Evolutionary conservation across 768 basidiomycete genomes (phyloP).

Genomic region (Hirschioporus abietinus): DNA sequence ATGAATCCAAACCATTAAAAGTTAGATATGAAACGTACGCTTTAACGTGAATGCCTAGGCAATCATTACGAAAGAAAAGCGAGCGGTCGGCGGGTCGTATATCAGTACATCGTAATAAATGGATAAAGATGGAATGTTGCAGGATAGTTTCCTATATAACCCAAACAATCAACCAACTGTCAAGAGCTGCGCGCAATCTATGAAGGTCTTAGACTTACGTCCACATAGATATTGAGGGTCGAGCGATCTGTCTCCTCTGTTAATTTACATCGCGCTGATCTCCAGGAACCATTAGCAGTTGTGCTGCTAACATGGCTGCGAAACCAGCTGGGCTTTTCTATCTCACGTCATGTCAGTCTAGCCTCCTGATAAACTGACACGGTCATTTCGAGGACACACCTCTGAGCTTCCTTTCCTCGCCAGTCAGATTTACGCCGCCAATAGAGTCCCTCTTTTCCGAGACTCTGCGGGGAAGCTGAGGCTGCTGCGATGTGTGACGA

Average conservation of each 20-base stretch:
- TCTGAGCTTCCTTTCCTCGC: constrained; percentile 5
- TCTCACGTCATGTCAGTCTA: constrained; percentile 1
- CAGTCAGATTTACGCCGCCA: constrained; percentile 6
- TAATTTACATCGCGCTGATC: constrained; percentile 66
- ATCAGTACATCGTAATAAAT: constrained; percentile 73
- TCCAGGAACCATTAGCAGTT: constrained; percentile 53
- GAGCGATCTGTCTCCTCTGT: constrained; percentile 62
- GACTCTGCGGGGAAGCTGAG: constrained; percentile 45
- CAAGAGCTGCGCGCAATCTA: not conserved
- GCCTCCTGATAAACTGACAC: not conserved
- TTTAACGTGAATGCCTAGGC: constrained; percentile 62
- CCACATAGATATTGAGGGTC: constrained; percentile 68
- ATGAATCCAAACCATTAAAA: constrained; percentile 11
- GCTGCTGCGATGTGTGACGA: constrained; percentile 24
- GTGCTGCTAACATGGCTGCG: constrained; percentile 35
- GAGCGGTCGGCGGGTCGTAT: constrained; percentile 74
- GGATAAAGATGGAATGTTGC: constrained; percentile 68
- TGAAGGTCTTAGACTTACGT: constrained; percentile 40
- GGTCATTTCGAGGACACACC: constrained; percentile 3
- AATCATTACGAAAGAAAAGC: constrained; percentile 71
- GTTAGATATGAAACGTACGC: constrained; percentile 35
- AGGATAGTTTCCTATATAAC: constrained; percentile 57
- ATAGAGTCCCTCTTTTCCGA: constrained; percentile 46
- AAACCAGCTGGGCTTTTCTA: constrained; percentile 75
- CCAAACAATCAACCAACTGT: not conserved